Evolutionary conservation across 352 stramenopile species (phyloP).

Genomic region (Pseudoperonospora humuli): DNA sequence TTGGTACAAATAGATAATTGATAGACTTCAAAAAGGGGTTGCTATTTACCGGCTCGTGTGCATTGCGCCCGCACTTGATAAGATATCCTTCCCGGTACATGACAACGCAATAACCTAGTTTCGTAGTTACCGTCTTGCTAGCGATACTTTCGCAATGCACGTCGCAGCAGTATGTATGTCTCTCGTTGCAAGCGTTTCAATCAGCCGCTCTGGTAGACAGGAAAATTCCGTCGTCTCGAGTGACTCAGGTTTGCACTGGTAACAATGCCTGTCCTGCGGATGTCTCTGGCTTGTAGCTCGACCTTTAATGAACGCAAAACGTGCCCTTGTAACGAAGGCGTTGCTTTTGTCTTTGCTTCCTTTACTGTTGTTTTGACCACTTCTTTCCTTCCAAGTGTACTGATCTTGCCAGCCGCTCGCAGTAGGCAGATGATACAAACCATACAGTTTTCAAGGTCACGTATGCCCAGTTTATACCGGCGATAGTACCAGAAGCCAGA

Average conservation of each 20-base stretch:
- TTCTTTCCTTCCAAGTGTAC: slow-evolving; percentile 2
- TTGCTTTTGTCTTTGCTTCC: too few relatives aligned
- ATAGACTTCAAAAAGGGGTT: background rate
- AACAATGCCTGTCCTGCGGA: too few relatives aligned
- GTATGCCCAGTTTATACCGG: background rate
- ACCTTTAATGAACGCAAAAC: slow-evolving; percentile 13
- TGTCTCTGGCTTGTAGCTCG: slow-evolving; percentile 9
- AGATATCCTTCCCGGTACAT: slow-evolving; percentile 83
- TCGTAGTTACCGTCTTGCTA: background rate
- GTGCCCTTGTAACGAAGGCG: slow-evolving; percentile 13
- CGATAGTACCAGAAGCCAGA: slow-evolving; percentile 5
- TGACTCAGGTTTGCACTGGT: too few relatives aligned
- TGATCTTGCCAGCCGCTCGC: background rate
- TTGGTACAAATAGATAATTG: background rate
- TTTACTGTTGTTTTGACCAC: too few relatives aligned
- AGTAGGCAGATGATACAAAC: slow-evolving; percentile 3
- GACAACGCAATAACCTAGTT: background rate
- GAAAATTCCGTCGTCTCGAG: too few relatives aligned
- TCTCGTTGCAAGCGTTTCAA: slow-evolving; percentile 13
- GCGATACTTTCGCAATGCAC: background rate
- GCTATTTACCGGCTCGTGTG: slow-evolving; percentile 42
- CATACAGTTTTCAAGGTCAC: slow-evolving; percentile 13
- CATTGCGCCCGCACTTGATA: slow-evolving; percentile 44
- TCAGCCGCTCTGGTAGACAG: slow-evolving; percentile 2
- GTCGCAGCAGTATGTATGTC: too few relatives aligned